These are phyloP conservation scores for Trichomonas vaginalis DNA, from an alignment of 208 protist species.

Conservation along the genomic window DNA sequence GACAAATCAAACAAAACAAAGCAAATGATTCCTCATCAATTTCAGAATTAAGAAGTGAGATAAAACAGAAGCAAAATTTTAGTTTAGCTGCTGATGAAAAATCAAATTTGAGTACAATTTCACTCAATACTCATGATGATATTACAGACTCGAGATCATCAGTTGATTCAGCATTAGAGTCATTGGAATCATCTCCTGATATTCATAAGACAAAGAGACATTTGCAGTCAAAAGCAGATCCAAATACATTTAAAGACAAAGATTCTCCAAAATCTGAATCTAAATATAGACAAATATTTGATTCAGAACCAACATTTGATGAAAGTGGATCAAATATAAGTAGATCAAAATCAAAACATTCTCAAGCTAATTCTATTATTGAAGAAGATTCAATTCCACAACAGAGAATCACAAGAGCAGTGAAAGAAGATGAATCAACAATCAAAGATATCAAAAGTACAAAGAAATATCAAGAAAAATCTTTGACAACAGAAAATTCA, in stretches of 20 bases:
- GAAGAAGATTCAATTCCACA: neutral
- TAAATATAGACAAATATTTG: neutral
- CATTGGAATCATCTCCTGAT: neutral
- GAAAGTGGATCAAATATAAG: neutral
- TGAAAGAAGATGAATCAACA: neutral
- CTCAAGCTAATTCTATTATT: neutral
- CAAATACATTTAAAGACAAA: neutral
- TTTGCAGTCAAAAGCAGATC: neutral
- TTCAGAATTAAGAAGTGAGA: neutral
- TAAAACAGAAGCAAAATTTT: neutral
- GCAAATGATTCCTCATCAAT: neutral
- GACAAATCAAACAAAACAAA: neutral
- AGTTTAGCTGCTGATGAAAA: neutral
- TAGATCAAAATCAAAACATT: neutral
- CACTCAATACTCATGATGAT: neutral
- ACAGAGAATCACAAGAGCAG: neutral
- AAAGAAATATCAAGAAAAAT: neutral
- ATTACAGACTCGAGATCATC: neutral
- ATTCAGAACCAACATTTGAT: neutral
- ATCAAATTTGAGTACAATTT: neutral
- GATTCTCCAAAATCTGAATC: neutral
- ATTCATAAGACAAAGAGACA: neutral
- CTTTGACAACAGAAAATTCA: neutral
- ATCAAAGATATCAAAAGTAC: neutral
- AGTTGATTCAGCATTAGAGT: neutral